Percentiles rank a stretch among this genome's conserved stretches.
phyloP scores from a whole-genome alignment of 192 early-diverging fungal species.

The Mortierella alpina region DNA sequence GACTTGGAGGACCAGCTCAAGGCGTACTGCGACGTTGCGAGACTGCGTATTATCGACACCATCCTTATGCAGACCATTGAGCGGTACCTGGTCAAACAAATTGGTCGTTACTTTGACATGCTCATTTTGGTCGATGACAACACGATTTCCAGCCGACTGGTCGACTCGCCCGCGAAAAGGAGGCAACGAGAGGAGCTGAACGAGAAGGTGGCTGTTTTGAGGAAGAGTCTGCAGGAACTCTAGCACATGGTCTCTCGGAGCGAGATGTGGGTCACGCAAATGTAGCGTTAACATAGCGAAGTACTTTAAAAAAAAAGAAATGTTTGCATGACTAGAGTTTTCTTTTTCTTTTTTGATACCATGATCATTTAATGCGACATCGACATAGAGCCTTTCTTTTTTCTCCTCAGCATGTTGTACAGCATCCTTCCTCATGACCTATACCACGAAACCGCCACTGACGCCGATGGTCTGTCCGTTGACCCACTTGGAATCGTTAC shows the following conservation, averaged over 20 bases:
- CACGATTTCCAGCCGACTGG: slow-evolving; percentile 24
- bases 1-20: slow-evolving; percentile 31
- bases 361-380: too few relatives aligned
- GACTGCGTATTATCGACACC: slow-evolving; percentile 38
- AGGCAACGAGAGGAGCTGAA: slow-evolving; percentile 27
- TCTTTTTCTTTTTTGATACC: too few relatives aligned
- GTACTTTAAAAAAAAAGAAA: too few relatives aligned
- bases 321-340: too few relatives aligned
- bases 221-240: slow-evolving; percentile 25
- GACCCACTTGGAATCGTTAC: slow-evolving; percentile 27
- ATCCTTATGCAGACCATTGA: slow-evolving; percentile 40
- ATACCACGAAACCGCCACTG: slow-evolving; percentile 22
- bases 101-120: slow-evolving; percentile 31
- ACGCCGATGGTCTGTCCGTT: slow-evolving; percentile 30
- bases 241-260: not conserved
- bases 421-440: not conserved
- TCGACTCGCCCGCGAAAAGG: slow-evolving; percentile 14
- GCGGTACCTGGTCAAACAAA: slow-evolving; percentile 36
- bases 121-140: slow-evolving; percentile 29
- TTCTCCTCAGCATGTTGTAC: too few relatives aligned
- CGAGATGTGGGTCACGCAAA: too few relatives aligned
- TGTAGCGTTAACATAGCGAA: too few relatives aligned
- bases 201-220: slow-evolving; percentile 26
- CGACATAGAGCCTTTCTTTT: too few relatives aligned
- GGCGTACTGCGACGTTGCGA: slow-evolving; percentile 38